A percentile compares a stretch with the other conserved stretches of the same genome.
Evolutionary conservation across 345 rosid genomes (phyloP).

Genomic region (Salix exigua): DNA sequence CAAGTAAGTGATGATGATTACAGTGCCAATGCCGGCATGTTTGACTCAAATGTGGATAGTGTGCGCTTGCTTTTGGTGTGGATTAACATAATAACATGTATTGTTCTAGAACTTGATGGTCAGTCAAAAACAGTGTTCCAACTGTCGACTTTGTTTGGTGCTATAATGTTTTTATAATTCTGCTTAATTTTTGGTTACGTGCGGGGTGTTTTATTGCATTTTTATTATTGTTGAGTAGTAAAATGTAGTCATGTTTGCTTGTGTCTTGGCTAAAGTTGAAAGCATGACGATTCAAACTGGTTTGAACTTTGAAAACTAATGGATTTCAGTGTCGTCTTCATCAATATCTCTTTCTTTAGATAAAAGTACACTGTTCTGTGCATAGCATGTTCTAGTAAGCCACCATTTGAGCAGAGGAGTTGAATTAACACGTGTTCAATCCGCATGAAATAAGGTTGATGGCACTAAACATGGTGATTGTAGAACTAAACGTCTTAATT

Average conservation of each 20-base stretch:
- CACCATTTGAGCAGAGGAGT: background rate
- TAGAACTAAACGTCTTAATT: too few relatives aligned
- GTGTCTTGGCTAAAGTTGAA: background rate
- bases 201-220: background rate
- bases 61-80: background rate
- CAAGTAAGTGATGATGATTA: background rate
- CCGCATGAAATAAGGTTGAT: background rate
- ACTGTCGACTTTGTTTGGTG: background rate
- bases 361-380: background rate
- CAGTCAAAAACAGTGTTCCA: background rate
- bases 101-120: background rate
- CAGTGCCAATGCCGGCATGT: background rate
- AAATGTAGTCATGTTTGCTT: background rate
- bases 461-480: too few relatives aligned
- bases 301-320: background rate
- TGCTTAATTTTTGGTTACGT: background rate
- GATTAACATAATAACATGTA: background rate
- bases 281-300: background rate
- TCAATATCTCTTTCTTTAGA: background rate
- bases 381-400: background rate
- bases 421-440: background rate
- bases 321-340: background rate
- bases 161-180: background rate
- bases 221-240: background rate
- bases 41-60: slow-evolving; percentile 7